Base-by-base conservation (phyloP, 2,329 filamentous ascomycete species). In the Colletotrichum australisinense region DNA sequence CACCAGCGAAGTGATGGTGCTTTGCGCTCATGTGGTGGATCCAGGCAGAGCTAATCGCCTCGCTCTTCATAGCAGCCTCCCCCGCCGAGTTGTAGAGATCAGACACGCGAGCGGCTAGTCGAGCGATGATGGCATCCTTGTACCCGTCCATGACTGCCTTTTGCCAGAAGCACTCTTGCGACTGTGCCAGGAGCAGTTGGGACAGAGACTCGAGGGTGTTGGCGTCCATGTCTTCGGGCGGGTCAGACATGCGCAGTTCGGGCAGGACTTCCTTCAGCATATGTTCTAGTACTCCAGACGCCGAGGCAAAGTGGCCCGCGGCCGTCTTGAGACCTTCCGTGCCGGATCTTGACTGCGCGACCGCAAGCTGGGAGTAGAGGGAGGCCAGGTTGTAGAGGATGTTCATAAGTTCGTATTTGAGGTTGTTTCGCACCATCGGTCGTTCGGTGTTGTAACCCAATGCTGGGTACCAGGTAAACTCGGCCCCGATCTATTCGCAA, bases 21-120 rank as follows among this genome's bases (percentile, higher is more conserved):
- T 98, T 99, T 6, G 96, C 97, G 30, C 94, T 95, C 89, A 97
- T 95, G 81, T 98, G 96, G 82, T 98, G 96, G 77, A 99, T 98
- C 97, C 96, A 98, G 75, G 97, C 94, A 69, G 93, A 95, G 80
- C 94, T 97, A 76, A 98, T 92, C 19, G 94, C 92, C 78, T 98
- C 93, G 75, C 95, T 98, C 82, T 95, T 94, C 80, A 97, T 92
- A 11, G 95, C 95, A 75, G 92, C 93, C 77, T 98, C 96, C 7
- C 94, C 92, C 0, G 95, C 95, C 67, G 92, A 86, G 66, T 92
- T 93, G 83, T 98, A 99, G 56, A 97, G 89, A 79, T 99, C 97
- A 2, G 94, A 97, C 4, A 98, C 95, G 74, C 95, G 84, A 0
- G 95, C 95, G 5, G 97, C 95, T 22, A 99, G 87, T 81, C 97